These are phyloP conservation scores for Spergularia azorica DNA, from an alignment of 179 eudicot species.

Conservation along the genomic window DNA sequence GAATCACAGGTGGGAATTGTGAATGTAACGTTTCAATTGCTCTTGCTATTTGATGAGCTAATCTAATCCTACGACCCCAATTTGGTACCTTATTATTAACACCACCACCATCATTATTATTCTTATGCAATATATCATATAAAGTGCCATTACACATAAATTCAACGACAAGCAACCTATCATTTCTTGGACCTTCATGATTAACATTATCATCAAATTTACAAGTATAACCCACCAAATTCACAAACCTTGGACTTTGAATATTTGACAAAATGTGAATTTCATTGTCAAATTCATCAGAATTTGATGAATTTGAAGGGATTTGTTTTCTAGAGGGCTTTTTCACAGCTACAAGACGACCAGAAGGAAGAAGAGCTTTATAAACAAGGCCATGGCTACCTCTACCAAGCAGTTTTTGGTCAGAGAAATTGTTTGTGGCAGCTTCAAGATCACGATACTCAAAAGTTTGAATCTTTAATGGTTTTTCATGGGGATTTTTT, in stretches of 20 bases:
- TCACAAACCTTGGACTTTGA: conserved; percentile 72
- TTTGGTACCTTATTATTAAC: conserved; percentile 39
- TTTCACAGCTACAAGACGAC: conserved; percentile 79
- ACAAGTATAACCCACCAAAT: conserved; percentile 62
- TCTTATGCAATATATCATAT: conserved; percentile 66
- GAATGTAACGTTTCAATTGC: conserved; percentile 72
- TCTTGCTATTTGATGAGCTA: conserved; percentile 65
- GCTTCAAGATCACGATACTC: conserved; percentile 60
- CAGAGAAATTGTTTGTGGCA: conserved; percentile 80
- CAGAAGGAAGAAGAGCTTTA: conserved; percentile 67
- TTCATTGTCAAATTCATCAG: conserved; percentile 75
- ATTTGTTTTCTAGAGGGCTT: conserved; percentile 50
- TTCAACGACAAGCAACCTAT: conserved; percentile 77
- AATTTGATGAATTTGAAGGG: conserved; percentile 20
- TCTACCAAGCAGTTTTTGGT: conserved; percentile 68
- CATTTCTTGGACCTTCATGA: conserved; percentile 21
- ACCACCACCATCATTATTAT: no score
- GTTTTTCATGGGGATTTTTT: conserved; percentile 33
- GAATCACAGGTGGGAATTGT: conserved; percentile 73
- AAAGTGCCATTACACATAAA: conserved; percentile 88
- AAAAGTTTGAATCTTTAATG: conserved; percentile 57
- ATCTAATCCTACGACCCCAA: conserved; percentile 71
- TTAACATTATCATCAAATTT: not conserved
- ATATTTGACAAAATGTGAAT: conserved; percentile 61
- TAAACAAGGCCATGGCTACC: conserved; percentile 96